Evolutionary conservation across 169 alveolate species (phyloP), one percentile per base, ranked within the genome.

Genomic region (Besnoitia besnoiti): DNA sequence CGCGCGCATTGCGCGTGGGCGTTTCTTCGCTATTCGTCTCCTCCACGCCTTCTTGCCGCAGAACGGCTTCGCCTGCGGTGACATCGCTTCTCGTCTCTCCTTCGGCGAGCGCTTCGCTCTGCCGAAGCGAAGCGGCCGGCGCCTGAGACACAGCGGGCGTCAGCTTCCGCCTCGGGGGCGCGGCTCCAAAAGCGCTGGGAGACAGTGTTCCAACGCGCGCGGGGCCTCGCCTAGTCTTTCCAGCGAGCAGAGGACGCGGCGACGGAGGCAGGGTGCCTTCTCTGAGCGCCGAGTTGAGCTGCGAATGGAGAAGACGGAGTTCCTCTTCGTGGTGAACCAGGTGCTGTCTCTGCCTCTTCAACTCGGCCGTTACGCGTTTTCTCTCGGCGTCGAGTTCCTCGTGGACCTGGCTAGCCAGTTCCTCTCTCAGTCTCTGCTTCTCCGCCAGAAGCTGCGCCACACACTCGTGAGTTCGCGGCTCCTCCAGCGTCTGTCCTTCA

Each of bases 271-370:
- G 46, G n/a, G 44, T 35, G 82, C 82, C 46, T n/a, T 73, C 46
- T 37, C 46, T 2, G 3, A 35, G 82, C 14, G 44, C 82, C 44
- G 82, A 3, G 12, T 37, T 73, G 39, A 73, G 47, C 46, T 73
- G 82, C 16, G 46, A 73, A 42, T 73, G 82, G 27, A 73, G 82
- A 30, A 73, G 46, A 73, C 82, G 14, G n/a, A 73, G 82, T 73
- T 73, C 82, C n/a, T n/a, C 82, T 37, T 73, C 82, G 46, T 73
- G 82, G 44, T 73, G 82, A 7, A 73, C 24, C 39, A 73, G 44
- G 46, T 73, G 82, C 44, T 73, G 82, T 73, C 82, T 1, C 82
- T 73, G 82, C 82, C n/a, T 73, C 82, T 73, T 42, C 8, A 73
- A 42, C 82, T 73, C 82, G 47, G 46, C n/a, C 14, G 82, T 30